Evolutionary conservation across 768 basidiomycete genomes (phyloP), one percentile per base, ranked within the genome.

Genomic region (Pilatotrama ljubarskyi): DNA sequence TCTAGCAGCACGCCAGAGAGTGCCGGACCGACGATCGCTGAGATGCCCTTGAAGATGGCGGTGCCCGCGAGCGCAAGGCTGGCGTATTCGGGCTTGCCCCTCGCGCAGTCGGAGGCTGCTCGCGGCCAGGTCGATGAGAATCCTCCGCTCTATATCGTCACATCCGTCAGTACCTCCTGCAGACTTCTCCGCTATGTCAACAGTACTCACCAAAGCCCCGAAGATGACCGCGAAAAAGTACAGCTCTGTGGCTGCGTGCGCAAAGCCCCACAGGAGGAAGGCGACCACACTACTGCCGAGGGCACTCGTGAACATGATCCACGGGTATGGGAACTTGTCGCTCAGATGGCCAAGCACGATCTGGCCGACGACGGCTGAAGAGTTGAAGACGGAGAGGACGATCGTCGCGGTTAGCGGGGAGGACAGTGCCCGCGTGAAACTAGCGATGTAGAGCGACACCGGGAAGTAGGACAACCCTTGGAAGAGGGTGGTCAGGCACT

Each of bases 381-480:
- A 63, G 57, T 69, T 70, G 65, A 69, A 70, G 14, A 67, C 20
- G 24, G 68, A 66, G 6, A 70, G 64, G 0, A 62, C 66, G 38
- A 68, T 44, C 0, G 68, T 66, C 7, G 68, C 68, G 3, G 64
- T 64, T 0, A 66, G 58, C 9, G 64, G 66, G 2, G 66, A 65
- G 2, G 63, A 62, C 7, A 68, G 56, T 11, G 65, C 38, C 3
- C 56, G 63, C 4, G 63, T 51, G 60, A 66, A 70, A 5, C 61
- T 58, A 4, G 69, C 63, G 14, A 68, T 68, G 44, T 70, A 69
- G 3, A 69, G 60, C 9, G 68, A 70, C 2, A 66, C 69, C 22
- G 66, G 68, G 62, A 68, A 68, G 53, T 66, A 69, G n/a, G 65
- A 64, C 20, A 70, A 54, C 9, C 68, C 68, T 54, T 70, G 68